phyloP scores from a whole-genome alignment of 192 early-diverging fungal genomes.

The Coemansia sp. region DNA sequence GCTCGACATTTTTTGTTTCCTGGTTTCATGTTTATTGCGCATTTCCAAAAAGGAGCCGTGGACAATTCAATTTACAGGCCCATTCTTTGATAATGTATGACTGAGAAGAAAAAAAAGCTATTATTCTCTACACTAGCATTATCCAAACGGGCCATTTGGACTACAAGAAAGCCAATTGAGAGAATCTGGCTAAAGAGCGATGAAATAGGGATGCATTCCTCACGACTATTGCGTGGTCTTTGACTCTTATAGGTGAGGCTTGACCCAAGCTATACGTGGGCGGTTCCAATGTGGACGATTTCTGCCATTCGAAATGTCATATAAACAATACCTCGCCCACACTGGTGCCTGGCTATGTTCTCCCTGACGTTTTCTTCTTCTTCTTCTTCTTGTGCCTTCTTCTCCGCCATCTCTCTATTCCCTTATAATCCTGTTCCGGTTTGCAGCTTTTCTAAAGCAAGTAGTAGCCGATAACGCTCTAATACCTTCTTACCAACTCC shows the following conservation, averaged over 20 bases:
- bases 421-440: not conserved
- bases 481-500: not conserved
- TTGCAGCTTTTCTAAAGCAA: not conserved
- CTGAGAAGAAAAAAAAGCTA: not conserved
- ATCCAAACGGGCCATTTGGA: not conserved
- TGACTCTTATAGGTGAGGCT: not conserved
- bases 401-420: conserved; percentile 2
- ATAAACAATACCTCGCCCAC: not conserved
- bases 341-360: not conserved
- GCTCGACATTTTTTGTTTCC: not conserved
- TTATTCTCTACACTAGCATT: not conserved
- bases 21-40: not conserved
- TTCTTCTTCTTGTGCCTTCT: conserved; percentile 2
- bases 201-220: not conserved
- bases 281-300: not conserved
- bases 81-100: conserved; percentile 3
- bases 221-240: not conserved
- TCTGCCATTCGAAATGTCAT: not conserved
- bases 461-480: conserved; percentile 3
- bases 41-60: not conserved
- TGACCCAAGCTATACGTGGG: not conserved
- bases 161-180: not conserved
- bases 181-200: not conserved
- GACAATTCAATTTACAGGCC: not conserved
- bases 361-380: conserved; percentile 2